phyloP scores from a whole-genome alignment of 176 grass and related monocot species.

The Poa annua region DNA sequence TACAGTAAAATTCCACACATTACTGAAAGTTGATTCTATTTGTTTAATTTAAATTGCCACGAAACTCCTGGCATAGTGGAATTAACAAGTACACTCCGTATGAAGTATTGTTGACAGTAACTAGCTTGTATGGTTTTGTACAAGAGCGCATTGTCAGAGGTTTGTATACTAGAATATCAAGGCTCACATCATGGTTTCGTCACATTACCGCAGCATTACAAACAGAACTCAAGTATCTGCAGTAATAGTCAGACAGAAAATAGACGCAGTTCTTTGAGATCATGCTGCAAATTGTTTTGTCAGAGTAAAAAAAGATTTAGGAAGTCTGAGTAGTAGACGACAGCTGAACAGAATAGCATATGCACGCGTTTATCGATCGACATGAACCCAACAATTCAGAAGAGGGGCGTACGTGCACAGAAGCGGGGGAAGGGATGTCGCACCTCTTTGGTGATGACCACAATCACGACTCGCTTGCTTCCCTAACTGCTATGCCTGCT shows the following conservation, averaged over 20 bases:
- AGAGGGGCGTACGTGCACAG: background rate
- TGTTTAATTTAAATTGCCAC: background rate
- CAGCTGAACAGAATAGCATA: background rate
- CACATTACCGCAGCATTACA: background rate
- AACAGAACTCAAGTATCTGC: background rate
- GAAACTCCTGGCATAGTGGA: background rate
- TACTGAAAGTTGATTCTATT: background rate
- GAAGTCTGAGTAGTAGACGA: background rate
- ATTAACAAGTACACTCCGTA: background rate
- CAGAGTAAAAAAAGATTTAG: background rate
- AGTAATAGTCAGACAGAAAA: background rate
- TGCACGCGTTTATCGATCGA: background rate
- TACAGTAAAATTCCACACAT: background rate
- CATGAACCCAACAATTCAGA: background rate
- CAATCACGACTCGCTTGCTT: background rate
- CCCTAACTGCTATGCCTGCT: background rate
- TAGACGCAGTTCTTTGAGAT: background rate
- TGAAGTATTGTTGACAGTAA: background rate
- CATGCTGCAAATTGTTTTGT: background rate
- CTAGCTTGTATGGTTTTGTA: background rate
- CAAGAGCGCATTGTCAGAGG: background rate
- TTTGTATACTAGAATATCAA: background rate
- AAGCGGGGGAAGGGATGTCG: background rate
- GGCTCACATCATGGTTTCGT: background rate
- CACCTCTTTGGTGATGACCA: background rate